Evolutionary conservation across 2,329 filamentous ascomycete species (phyloP), one percentile per base, ranked within the genome.

Genomic region (Fusarium sp.): DNA sequence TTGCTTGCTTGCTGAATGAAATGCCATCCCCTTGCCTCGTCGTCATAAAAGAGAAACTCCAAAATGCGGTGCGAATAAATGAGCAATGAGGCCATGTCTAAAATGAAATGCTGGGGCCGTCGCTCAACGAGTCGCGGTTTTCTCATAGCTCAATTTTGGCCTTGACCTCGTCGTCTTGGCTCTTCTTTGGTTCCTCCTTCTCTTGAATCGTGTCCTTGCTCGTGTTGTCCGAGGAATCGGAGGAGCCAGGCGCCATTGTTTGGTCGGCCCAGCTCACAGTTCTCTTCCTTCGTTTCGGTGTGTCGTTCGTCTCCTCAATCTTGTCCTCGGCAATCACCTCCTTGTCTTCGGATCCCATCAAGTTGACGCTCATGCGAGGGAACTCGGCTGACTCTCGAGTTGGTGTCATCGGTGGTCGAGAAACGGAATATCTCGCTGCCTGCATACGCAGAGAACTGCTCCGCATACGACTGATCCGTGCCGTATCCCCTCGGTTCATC

Each of bases 391-490:
- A 78, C 66, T 81, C 80, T 38, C 75, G 64, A 37, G 80, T 79
- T 11, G 79, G 80, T 22, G 80, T 81, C 79, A 81, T 81, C 4
- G 80, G 78, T 29, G 80, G 78, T 29, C 78, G 78, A 18, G 65
- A 63, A 7, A 64, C 73, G 6, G 76, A 76, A 31, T 72, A 64
- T 50, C 73, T 77, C 47, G 73, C 71, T 18, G 74, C 72, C 34
- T 78, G 77, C 56, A 80, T 62, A 6, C 82, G 75, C 18, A 82
- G 73, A 1, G 82, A 83, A 58, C 76, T 79, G 50, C 73, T 82
- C 14, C 82, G 76, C 22, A 82, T 78, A 34, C 74, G 76, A n/a
- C 72, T 72, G 8, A 74, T n/a, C 5, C 79, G 76, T 35, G 76
- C 73, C 14, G 74, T 72, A 31, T 80, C 78, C 10, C 80, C 78